Evolutionary conservation across 2,329 filamentous ascomycete species (phyloP).

Genomic region (Venturia nashicola): DNA sequence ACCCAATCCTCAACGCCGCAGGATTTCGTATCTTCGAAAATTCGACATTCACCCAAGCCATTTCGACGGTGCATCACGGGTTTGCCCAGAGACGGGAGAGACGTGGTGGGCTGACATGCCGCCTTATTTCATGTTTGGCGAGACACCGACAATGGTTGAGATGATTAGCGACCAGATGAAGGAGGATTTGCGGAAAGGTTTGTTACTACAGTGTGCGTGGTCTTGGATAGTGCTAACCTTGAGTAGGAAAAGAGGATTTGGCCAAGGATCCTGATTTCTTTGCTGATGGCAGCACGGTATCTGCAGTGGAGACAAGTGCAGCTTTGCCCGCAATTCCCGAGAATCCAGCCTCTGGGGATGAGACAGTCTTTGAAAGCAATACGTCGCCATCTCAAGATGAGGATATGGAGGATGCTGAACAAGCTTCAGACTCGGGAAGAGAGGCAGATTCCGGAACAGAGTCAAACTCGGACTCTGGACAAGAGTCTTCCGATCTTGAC

Average conservation of each 20-base stretch:
- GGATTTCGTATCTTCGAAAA: not conserved
- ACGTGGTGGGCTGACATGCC: conserved; percentile 6
- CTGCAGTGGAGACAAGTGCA: no score
- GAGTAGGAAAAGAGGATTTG: not conserved
- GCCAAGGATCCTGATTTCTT: not conserved
- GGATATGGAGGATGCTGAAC: not conserved
- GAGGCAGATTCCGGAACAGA: not conserved
- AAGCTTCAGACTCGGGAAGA: not conserved
- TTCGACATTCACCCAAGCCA: not conserved
- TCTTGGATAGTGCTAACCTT: not conserved
- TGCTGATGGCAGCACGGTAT: no score
- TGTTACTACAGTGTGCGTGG: not conserved
- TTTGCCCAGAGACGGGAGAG: conserved; percentile 1
- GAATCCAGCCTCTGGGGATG: not conserved
- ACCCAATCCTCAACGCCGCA: not conserved
- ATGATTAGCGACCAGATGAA: not conserved
- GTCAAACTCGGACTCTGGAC: not conserved
- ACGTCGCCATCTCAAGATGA: not conserved
- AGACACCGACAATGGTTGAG: not conserved
- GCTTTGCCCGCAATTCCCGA: no score
- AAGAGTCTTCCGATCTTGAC: not conserved
- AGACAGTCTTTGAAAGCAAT: not conserved
- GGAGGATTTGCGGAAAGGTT: conserved; percentile 1
- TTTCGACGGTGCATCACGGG: not conserved
- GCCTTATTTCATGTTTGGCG: not conserved